Base-by-base conservation (phyloP, 228 moss, liverwort and hornwort genomes). In the Sphagnum fallax region DNA sequence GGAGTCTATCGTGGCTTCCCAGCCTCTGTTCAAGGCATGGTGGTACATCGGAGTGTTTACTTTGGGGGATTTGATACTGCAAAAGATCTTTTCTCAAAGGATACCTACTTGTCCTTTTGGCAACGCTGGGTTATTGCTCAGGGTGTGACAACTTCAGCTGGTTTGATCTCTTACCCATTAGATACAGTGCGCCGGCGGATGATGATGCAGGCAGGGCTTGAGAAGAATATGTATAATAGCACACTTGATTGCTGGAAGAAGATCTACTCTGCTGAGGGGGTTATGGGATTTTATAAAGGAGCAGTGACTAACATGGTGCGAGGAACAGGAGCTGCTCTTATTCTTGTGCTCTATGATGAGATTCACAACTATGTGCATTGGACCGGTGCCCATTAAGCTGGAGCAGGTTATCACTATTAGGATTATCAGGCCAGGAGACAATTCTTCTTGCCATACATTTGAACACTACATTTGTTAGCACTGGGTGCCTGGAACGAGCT, bases 121-220 rank as follows among this genome's bases (percentile, higher is more conserved):
- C 88, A 88, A 67, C 83, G 91, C 15, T 97, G 97, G 97, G n/a
- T 79, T 18, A 82, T 91, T 7, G 97, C 97, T 0, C 97, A 97
- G 63, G 93, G 76, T 2, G 89, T 91, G 51, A 97, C 97, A 5
- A 88, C 93, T 6, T 81, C 91, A 0, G 97, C 97, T 0, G 97
- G 93, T 0, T 87, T 97, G 4, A 88, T 91, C 50, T 97, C 97
- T 4, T 97, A 97, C 61, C 97, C 97, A 5, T 71, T 97, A 47
- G 97, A 97, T 65, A 97, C 97, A 8, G 93, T 97, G 52, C 70
- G 97, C 16, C 77, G 93, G 64, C 73, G 97, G 13, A 97, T 97
- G 97, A 97, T 97, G 97, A 97, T 97, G 97, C 93, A 91, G 74
- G 88, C 97, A 0, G 97, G 97, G 0, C 82, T 93, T 10, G 97